Conservation (phyloP, 2,329 filamentous ascomycete species). For the Pestalotiopsis sp. region DNA sequence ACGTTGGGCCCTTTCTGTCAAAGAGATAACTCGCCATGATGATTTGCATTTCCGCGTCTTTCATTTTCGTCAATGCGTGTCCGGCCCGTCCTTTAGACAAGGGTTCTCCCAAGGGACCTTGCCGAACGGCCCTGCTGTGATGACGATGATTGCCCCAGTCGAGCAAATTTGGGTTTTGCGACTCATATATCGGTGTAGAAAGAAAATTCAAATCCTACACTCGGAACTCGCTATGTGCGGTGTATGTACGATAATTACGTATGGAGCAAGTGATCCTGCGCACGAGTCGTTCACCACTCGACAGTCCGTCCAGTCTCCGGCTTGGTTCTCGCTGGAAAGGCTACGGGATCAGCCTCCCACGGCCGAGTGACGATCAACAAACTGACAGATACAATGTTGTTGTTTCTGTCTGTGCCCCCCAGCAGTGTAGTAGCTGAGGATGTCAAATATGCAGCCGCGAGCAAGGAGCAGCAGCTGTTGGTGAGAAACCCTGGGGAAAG, state of each 20-base stretch:
- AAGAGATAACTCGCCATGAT: slow-evolving; percentile 24
- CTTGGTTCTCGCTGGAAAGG: too few relatives aligned
- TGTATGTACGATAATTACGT: too few relatives aligned
- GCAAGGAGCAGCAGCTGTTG: background rate
- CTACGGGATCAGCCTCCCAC: too few relatives aligned
- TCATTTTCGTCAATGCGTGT: slow-evolving; percentile 6
- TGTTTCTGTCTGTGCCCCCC: background rate
- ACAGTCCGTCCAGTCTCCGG: too few relatives aligned
- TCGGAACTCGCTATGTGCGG: too few relatives aligned
- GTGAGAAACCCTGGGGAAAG: background rate
- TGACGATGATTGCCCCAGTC: background rate
- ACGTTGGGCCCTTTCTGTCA: slow-evolving; percentile 18
- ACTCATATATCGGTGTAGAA: background rate
- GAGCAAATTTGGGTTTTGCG: background rate
- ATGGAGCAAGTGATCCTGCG: too few relatives aligned
- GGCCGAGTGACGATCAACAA: too few relatives aligned
- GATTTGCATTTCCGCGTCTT: slow-evolving; percentile 24
- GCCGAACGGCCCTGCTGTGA: background rate
- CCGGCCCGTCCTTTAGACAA: slow-evolving; percentile 3
- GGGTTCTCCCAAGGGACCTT: background rate
- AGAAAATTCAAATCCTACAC: too few relatives aligned
- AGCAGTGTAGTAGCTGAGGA: background rate
- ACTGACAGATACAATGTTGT: background rate
- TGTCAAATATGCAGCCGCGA: background rate
- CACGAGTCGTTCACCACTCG: too few relatives aligned